Evolutionary conservation across 2,329 filamentous ascomycete species (phyloP), one percentile per base, ranked within the genome.

Genomic region (Aspergillus floridensis): DNA sequence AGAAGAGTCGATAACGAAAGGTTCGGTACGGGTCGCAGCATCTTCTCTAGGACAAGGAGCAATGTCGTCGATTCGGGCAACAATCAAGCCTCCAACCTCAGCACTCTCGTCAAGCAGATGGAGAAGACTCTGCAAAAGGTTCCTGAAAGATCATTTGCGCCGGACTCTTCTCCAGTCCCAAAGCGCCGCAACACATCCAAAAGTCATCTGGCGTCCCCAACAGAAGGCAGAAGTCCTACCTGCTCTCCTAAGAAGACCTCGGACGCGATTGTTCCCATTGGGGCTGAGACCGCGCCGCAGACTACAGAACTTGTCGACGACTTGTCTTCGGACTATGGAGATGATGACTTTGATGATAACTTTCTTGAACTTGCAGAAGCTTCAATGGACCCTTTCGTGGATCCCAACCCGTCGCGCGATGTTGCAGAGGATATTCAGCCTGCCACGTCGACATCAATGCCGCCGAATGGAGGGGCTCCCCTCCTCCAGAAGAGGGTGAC

Each of bases 71-170:
- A 74, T 44, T 68, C 75, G 21, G 71, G 75, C 14, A 69, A 73
- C 24, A 67, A 76, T 7, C 80, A 77, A 62, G 72, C 76, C 41
- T 80, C 81, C 7, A 77, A 77, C 50, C 77, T 83, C 41, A 81
- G 76, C 59, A 84, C 86, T 16, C 76, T 93, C 55, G 77, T 93
- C 21, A 84, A 90, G 66, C 88, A 85, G 53, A 88, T 92, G 54
- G 81, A 84, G 58, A 79, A 80, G 65, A 82, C 78, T 16, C 72
- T 82, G 55, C 70, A 76, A 12, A 78, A 75, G 54, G 54, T 60
- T 14, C 63, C 68, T 16, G 63, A 59, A 49, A 68, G 73, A n/a
- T 63, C 65, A 38, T 70, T 66, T 16, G 74, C 76, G 26, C 74
- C 77, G 11, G 78, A 77, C 56, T 80, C 77, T 41, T 80, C 80